Evolutionary conservation across 1,284 basidiomycete genomes (phyloP).

Genomic region (Porogramme epimiltina): DNA sequence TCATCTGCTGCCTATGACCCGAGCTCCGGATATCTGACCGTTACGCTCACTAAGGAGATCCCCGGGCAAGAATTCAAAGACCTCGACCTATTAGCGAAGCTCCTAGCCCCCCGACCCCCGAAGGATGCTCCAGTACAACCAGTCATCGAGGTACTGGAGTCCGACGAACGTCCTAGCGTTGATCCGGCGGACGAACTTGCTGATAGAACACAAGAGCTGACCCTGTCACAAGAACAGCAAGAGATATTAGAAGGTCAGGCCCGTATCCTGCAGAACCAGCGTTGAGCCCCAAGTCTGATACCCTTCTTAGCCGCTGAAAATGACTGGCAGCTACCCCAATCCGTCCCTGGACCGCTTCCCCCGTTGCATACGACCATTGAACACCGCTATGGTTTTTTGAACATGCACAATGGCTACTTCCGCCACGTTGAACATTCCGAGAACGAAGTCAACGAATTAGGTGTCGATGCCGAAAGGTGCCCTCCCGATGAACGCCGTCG

Average conservation of each 20-base stretch:
- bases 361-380: constrained; percentile 42
- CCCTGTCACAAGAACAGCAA: constrained; percentile 47
- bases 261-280: constrained; percentile 4
- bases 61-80: constrained; percentile 71
- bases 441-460: constrained; percentile 81
- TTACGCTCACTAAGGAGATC: constrained; percentile 68
- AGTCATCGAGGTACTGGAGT: constrained; percentile 65
- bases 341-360: constrained; percentile 44
- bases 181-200: constrained; percentile 46
- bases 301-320: constrained; percentile 62
- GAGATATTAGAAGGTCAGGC: constrained; percentile 61
- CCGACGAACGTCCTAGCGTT: constrained; percentile 30
- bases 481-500: constrained; percentile 45
- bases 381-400: constrained; percentile 71
- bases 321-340: constrained; percentile 76
- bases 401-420: constrained; percentile 74
- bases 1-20: constrained; percentile 76
- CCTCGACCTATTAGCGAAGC: constrained; percentile 72
- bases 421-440: constrained; percentile 66
- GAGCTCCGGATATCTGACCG: constrained; percentile 65
- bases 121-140: constrained; percentile 39
- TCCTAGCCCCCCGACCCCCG: constrained; percentile 65
- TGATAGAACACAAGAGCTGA: constrained; percentile 39
- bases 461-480: constrained; percentile 59
- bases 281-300: not conserved